These are phyloP conservation scores for Cercospora berteroae DNA, from an alignment of 2,329 filamentous ascomycete species.

Conservation along the genomic window DNA sequence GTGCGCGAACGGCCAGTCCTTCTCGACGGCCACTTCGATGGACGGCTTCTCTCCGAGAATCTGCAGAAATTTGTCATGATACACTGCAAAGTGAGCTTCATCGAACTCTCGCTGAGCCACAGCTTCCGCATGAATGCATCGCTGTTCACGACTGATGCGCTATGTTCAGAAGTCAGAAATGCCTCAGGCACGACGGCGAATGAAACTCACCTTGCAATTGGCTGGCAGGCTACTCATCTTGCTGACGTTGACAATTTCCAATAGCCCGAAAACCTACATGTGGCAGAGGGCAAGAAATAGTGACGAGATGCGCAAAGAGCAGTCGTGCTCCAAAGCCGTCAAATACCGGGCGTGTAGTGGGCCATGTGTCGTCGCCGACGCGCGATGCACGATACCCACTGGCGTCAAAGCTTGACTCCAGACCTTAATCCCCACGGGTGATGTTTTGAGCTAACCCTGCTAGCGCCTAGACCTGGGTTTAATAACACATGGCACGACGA, in stretches of 20 bases:
- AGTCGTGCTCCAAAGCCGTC: constrained; percentile 1
- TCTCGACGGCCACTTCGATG: constrained; percentile 27
- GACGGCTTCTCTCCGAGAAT: constrained; percentile 28
- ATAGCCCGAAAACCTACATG: background rate
- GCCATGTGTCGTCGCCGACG: background rate
- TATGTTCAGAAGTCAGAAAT: background rate
- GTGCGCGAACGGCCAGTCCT: constrained; percentile 38
- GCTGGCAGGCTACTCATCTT: constrained; percentile 11
- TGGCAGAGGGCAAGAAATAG: constrained; percentile 3
- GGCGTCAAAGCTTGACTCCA: constrained; percentile 9
- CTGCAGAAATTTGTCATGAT: constrained; percentile 30
- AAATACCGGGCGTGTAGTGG: constrained; percentile 1
- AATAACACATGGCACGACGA: background rate
- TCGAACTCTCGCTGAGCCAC: constrained; percentile 16
- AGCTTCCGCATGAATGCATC: constrained; percentile 11
- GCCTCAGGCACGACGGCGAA: background rate
- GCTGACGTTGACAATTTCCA: background rate
- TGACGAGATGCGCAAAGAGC: background rate
- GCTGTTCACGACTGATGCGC: constrained; percentile 20
- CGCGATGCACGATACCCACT: background rate
- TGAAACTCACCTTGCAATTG: constrained; percentile 22
- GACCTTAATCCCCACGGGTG: background rate
- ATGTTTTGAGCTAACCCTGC: background rate
- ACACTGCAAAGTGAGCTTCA: constrained; percentile 30
- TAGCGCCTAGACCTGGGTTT: background rate